Evolutionary conservation across 1,284 basidiomycete genomes (phyloP).

Genomic region (Ustilago hordei): DNA sequence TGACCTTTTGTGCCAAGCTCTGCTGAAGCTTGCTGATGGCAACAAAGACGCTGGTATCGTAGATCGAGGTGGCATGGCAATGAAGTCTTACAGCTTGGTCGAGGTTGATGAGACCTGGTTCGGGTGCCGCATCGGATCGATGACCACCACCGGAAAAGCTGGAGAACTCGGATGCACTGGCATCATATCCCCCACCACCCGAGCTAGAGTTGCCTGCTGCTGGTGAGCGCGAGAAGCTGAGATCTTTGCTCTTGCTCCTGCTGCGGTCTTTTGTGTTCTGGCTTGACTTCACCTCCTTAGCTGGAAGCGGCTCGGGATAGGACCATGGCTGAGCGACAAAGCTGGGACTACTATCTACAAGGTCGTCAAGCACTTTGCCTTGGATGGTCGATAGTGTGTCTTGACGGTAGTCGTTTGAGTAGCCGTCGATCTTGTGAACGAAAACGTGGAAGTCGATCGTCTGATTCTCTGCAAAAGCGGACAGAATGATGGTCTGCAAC

Average conservation of each 20-base stretch:
- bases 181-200: conserved; percentile 48
- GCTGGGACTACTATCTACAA: conserved; percentile 57
- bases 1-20: conserved; percentile 75
- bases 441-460: conserved; percentile 89
- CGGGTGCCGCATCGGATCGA: conserved; percentile 37
- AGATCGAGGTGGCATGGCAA: conserved; percentile 88
- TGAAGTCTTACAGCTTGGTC: conserved; percentile 69
- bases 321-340: conserved; percentile 52
- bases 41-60: conserved; percentile 87
- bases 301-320: conserved; percentile 36
- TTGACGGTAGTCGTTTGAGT: conserved; percentile 90
- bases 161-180: conserved; percentile 54
- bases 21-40: conserved; percentile 79
- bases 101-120: conserved; percentile 54
- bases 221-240: conserved; percentile 43
- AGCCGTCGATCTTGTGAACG: conserved; percentile 93
- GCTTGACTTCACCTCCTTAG: conserved; percentile 22
- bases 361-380: conserved; percentile 63
- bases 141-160: conserved; percentile 47
- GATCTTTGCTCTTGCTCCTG: conserved; percentile 44
- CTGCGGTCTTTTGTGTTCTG: conserved; percentile 34
- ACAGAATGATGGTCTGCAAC: conserved; percentile 72
- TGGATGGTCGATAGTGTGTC: conserved; percentile 65
- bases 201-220: conserved; percentile 37
- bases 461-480: conserved; percentile 77